A percentile compares a stretch with the other conserved stretches of the same genome.
phyloP scores from a whole-genome alignment of 73 alveolate species.

The Halteria grandinella region DNA sequence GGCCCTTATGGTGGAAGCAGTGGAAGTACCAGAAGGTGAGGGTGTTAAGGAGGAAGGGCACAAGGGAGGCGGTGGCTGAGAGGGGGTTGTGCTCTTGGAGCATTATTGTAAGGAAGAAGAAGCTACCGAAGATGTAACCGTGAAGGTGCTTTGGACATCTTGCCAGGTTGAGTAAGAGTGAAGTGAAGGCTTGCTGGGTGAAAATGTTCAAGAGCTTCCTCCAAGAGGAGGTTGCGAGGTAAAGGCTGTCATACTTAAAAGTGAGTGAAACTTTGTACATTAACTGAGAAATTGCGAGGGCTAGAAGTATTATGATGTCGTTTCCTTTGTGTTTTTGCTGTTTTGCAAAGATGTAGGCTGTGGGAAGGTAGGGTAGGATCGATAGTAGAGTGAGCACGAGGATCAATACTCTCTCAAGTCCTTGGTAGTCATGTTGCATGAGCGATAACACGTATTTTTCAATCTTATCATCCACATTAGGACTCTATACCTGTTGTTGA shows the following conservation, averaged over 20 bases:
- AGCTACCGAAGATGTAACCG: conserved; percentile 28
- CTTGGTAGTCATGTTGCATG: conserved; percentile 29
- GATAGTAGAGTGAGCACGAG: conserved; percentile 15
- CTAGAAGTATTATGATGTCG: conserved; percentile 3
- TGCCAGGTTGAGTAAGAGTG: conserved; percentile 24
- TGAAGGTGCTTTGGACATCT: conserved; percentile 9
- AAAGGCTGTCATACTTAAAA: background rate
- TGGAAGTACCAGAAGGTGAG: background rate
- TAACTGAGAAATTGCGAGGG: background rate
- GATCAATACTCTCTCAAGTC: conserved; percentile 2
- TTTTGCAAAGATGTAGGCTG: background rate
- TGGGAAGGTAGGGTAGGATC: conserved; percentile 15
- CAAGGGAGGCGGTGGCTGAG: conserved; percentile 18
- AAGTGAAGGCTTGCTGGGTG: background rate
- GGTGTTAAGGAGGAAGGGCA: conserved; percentile 30
- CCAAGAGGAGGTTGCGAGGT: conserved; percentile 5
- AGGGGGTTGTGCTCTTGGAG: conserved; percentile 34
- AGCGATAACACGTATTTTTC: no score
- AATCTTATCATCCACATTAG: no score
- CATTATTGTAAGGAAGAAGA: background rate
- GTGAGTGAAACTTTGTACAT: conserved; percentile 13
- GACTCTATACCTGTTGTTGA: no score
- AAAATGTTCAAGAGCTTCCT: conserved; percentile 10
- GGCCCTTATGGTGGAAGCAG: background rate
- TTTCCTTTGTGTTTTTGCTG: conserved; percentile 17